These are phyloP conservation scores for Cruciata laevipes DNA, from an alignment of 257 asterid genomes.

Conservation along the genomic window DNA sequence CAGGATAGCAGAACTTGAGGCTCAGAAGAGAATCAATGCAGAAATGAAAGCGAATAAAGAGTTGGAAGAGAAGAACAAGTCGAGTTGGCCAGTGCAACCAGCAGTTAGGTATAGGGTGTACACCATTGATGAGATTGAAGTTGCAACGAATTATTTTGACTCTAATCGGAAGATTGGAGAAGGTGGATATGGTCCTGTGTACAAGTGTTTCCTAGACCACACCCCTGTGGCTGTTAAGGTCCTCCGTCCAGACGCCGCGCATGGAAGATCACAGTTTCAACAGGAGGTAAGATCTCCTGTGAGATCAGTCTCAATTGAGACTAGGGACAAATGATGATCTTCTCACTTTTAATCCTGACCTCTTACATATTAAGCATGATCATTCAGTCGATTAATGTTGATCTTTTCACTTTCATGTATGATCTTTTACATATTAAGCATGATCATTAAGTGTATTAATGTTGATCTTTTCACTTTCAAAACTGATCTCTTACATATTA, in stretches of 20 bases:
- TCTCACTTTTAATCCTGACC: no score
- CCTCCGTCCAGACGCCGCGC: slow-evolving; percentile 93
- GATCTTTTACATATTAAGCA: no score
- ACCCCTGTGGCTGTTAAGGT: slow-evolving; percentile 94
- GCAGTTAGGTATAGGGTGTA: slow-evolving; percentile 63
- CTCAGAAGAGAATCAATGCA: slow-evolving; percentile 66
- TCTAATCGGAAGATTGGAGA: slow-evolving; percentile 74
- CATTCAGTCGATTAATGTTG: no score
- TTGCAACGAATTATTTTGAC: slow-evolving; percentile 72
- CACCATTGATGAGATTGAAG: slow-evolving; percentile 83
- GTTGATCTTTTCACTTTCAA: no score
- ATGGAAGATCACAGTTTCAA: slow-evolving; percentile 88
- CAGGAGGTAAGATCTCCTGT: slow-evolving; percentile 99
- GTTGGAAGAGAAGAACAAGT: slow-evolving; percentile 39
- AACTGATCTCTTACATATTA: no score
- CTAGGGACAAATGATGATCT: no score
- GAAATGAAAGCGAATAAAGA: slow-evolving; percentile 70
- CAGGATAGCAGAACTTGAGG: slow-evolving; percentile 72
- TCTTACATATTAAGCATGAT: no score
- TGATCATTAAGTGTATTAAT: no score
- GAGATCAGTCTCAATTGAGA: no score
- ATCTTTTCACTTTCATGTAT: no score
- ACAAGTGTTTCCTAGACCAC: slow-evolving; percentile 77
- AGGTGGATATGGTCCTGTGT: slow-evolving; percentile 96
- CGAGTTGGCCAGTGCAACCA: slow-evolving; percentile 18